A percentile compares a stretch with the other conserved stretches of the same genome.
These are phyloP conservation scores for Hyparrhenia diplandra DNA, from an alignment of 176 grass and related monocot genomes.

Conservation along the genomic window DNA sequence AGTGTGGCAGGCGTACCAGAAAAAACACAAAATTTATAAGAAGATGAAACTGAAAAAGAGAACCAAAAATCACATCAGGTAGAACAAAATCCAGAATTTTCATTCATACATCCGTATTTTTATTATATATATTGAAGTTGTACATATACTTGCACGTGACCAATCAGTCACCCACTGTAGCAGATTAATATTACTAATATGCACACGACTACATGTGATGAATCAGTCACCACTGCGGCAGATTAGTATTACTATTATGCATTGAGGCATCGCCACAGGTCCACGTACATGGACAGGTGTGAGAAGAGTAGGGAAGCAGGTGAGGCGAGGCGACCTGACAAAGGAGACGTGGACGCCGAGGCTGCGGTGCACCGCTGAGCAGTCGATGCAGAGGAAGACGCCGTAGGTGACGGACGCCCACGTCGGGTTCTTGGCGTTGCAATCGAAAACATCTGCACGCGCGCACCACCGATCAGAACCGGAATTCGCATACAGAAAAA, in stretches of 20 bases:
- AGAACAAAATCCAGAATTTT: background rate
- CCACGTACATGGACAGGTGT: background rate
- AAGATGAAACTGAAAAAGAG: background rate
- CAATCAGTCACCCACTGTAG: background rate
- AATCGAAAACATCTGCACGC: constrained; percentile 87
- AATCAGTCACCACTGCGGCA: background rate
- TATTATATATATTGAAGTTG: background rate
- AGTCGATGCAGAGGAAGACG: constrained; percentile 94
- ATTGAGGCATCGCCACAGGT: background rate
- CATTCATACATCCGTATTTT: background rate
- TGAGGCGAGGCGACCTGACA: constrained; percentile 49
- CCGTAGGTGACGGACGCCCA: constrained; percentile 97
- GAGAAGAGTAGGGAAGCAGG: background rate
- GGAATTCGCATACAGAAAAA: background rate
- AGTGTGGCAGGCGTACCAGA: background rate
- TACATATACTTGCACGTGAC: background rate
- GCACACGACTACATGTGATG: background rate
- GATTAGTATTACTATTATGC: constrained; percentile 7
- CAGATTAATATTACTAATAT: background rate
- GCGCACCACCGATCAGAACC: background rate
- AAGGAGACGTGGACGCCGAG: constrained; percentile 94
- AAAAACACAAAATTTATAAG: background rate
- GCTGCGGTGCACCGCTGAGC: constrained; percentile 86
- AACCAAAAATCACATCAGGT: background rate
- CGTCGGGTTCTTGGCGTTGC: constrained; percentile 92